Conservation (phyloP, 108 stramenopile genomes). For the Chaetoceros muelleri region DNA sequence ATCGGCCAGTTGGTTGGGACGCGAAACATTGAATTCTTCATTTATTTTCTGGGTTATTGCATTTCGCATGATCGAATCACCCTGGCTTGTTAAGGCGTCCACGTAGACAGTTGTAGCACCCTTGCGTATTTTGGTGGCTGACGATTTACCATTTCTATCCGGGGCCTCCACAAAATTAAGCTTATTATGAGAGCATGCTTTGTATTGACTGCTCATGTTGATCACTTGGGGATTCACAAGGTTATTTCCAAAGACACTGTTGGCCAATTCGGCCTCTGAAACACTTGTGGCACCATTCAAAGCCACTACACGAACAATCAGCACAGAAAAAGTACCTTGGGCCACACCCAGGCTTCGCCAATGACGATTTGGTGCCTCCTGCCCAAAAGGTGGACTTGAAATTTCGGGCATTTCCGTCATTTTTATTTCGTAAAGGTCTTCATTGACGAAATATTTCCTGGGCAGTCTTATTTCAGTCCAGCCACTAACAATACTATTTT, state of each 20-base stretch:
- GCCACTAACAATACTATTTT: neutral
- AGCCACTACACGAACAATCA: conserved; percentile 20
- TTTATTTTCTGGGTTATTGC: conserved; percentile 1
- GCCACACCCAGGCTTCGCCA: no score
- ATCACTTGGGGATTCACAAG: conserved; percentile 1
- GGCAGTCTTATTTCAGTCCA: neutral
- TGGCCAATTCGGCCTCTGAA: neutral
- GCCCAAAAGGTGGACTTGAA: neutral
- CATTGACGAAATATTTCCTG: neutral
- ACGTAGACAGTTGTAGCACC: neutral
- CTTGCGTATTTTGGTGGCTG: neutral
- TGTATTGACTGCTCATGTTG: conserved; percentile 16
- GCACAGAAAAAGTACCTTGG: no score
- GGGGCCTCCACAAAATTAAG: conserved; percentile 8
- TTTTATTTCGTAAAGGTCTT: neutral
- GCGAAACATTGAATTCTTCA: neutral
- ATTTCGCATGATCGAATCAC: conserved; percentile 1
- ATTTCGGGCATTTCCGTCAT: neutral
- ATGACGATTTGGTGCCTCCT: neutral
- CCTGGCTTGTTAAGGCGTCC: neutral
- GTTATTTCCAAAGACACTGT: conserved; percentile 2
- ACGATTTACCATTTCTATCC: neutral
- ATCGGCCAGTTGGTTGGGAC: conserved; percentile 17
- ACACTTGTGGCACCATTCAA: conserved; percentile 1
- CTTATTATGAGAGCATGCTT: conserved; percentile 19